Evolutionary conservation across 805 yeast species (phyloP).

Genomic region (Hanseniaspora lindneri): DNA sequence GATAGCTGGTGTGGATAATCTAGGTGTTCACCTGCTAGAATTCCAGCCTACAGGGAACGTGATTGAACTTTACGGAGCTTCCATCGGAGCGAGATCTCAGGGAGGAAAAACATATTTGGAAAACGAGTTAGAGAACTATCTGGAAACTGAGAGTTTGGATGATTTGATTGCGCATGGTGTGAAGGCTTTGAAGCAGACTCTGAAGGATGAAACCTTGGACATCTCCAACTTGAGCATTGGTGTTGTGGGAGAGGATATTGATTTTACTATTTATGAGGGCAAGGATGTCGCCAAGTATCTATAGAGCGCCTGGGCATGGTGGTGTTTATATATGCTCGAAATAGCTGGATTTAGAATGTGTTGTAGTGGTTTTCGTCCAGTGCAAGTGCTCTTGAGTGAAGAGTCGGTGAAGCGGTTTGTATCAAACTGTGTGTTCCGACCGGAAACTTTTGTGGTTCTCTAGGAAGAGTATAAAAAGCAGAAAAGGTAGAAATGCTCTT

Average conservation of each 20-base stretch:
- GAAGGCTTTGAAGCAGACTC: slow-evolving; percentile 82
- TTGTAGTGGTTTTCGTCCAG: too few relatives aligned
- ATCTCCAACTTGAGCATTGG: slow-evolving; percentile 79
- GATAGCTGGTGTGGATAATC: slow-evolving; percentile 80
- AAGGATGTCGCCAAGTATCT: slow-evolving; percentile 49
- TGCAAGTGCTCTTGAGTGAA: too few relatives aligned
- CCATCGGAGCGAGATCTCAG: slow-evolving; percentile 97
- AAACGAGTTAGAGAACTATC: slow-evolving; percentile 61
- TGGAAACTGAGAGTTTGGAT: slow-evolving; percentile 47
- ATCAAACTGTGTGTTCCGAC: too few relatives aligned
- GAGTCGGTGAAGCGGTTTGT: too few relatives aligned
- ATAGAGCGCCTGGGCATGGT: too few relatives aligned
- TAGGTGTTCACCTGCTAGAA: slow-evolving; percentile 89
- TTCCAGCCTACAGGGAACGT: slow-evolving; percentile 94
- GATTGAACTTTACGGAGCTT: slow-evolving; percentile 81
- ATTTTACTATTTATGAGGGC: slow-evolving; percentile 72
- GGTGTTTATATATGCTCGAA: too few relatives aligned
- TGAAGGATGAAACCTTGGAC: slow-evolving; percentile 87
- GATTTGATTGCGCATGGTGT: slow-evolving; percentile 76
- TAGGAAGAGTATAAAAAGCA: too few relatives aligned
- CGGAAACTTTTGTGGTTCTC: too few relatives aligned
- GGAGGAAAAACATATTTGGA: slow-evolving; percentile 95
- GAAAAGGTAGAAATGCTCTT: too few relatives aligned
- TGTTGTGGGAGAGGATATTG: slow-evolving; percentile 71
- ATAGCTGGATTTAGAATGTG: too few relatives aligned